phyloP scores from a whole-genome alignment of 805 yeast genomes.

The Pichia exigua region DNA sequence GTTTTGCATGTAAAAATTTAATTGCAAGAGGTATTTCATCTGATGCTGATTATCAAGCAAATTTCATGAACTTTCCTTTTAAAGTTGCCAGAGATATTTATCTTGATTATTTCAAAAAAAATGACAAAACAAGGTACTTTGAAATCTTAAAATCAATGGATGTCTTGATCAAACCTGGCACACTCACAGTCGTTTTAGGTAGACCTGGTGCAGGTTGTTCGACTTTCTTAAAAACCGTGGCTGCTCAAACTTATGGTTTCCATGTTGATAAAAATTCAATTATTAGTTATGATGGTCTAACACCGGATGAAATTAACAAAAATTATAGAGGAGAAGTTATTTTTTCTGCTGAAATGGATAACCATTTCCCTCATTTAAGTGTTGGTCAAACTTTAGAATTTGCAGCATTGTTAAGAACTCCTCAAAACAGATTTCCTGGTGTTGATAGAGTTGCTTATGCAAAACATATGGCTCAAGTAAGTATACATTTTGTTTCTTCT shows the following conservation, averaged over 20 bases:
- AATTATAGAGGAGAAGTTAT: conserved; percentile 61
- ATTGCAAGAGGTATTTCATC: conserved; percentile 59
- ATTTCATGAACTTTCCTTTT: conserved; percentile 38
- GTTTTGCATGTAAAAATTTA: conserved; percentile 50
- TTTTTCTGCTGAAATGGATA: conserved; percentile 59
- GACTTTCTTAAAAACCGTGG: conserved; percentile 51
- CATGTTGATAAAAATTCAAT: conserved; percentile 37
- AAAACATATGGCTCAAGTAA: conserved; percentile 41
- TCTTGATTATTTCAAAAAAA: conserved; percentile 19
- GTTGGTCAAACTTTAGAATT: conserved; percentile 58
- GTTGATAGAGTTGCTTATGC: conserved; percentile 44
- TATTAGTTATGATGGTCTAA: conserved; percentile 46
- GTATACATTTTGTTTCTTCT: neutral
- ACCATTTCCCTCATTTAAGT: conserved; percentile 58
- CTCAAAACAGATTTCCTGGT: conserved; percentile 49
- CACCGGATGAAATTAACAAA: conserved; percentile 38
- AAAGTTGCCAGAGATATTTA: conserved; percentile 28
- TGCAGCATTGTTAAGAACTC: conserved; percentile 53
- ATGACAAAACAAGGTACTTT: conserved; percentile 19
- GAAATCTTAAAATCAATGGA: conserved; percentile 58
- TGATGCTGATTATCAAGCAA: conserved; percentile 60
- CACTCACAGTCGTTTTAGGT: conserved; percentile 60
- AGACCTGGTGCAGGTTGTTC: conserved; percentile 78
- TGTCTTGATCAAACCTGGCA: conserved; percentile 52
- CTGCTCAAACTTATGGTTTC: conserved; percentile 54